A percentile compares a stretch with the other conserved stretches of the same genome.
phyloP scores from a whole-genome alignment of 768 basidiomycete genomes.

The Termitomyces sp. region DNA sequence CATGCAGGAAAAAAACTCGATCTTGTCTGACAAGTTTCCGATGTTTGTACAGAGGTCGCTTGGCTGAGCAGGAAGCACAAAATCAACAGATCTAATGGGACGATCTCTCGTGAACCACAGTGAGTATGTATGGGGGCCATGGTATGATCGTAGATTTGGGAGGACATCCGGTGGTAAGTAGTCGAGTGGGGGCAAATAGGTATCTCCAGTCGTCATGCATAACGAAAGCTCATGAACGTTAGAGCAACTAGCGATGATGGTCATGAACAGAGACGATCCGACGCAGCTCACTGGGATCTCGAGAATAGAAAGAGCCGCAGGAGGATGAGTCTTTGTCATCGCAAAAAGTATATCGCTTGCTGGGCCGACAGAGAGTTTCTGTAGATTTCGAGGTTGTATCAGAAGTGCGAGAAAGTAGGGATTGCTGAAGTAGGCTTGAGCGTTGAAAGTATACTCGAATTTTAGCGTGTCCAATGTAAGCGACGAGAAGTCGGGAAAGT shows the following conservation, averaged over 20 bases:
- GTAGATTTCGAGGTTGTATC: conserved; percentile 10
- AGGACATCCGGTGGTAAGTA: conserved; percentile 14
- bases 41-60: conserved; percentile 8
- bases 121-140: conserved; percentile 13
- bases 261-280: conserved; percentile 9
- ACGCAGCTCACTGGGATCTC: conserved; percentile 16
- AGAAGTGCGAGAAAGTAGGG: conserved; percentile 10
- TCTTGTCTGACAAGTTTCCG: conserved; percentile 1
- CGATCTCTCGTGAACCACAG: conserved; percentile 12
- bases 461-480: conserved; percentile 10
- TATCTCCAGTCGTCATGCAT: conserved; percentile 10
- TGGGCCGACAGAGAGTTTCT: conserved; percentile 9
- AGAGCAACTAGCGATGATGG: conserved; percentile 5
- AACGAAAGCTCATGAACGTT: conserved; percentile 11
- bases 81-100: conserved; percentile 8
- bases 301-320: conserved; percentile 8
- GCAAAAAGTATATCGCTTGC: conserved; percentile 12
- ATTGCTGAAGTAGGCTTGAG: conserved; percentile 4
- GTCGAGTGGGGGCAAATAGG: conserved; percentile 9
- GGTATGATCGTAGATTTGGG: conserved; percentile 15
- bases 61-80: conserved; percentile 12
- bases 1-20: conserved; percentile 14
- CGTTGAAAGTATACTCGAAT: conserved; percentile 12
- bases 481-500: conserved; percentile 11
- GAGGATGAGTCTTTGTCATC: conserved; percentile 1